These are phyloP conservation scores for Bacidia gigantensis DNA, from an alignment of 495 filamentous ascomycete genomes.

Conservation along the genomic window DNA sequence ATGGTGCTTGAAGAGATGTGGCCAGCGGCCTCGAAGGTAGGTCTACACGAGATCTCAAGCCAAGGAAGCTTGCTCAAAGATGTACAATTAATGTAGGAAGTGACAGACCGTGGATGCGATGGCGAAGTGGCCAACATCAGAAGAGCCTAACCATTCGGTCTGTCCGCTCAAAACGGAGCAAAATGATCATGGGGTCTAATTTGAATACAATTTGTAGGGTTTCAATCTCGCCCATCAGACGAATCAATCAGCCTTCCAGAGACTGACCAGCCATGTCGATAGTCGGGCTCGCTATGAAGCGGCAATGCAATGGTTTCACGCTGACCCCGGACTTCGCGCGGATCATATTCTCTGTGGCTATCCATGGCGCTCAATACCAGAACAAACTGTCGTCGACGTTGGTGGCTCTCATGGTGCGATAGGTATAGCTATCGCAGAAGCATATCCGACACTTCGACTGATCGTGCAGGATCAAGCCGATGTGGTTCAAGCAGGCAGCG, in stretches of 20 bases:
- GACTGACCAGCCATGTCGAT: slow-evolving; percentile 29
- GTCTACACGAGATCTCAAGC: background rate
- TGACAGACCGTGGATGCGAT: slow-evolving; percentile 15
- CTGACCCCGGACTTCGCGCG: slow-evolving; percentile 37
- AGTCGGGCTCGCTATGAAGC: slow-evolving; percentile 34
- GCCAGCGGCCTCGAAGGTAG: slow-evolving; percentile 27
- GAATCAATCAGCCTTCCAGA: slow-evolving; percentile 26
- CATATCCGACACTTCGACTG: background rate
- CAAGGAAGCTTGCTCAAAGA: slow-evolving; percentile 1
- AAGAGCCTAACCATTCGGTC: slow-evolving; percentile 29
- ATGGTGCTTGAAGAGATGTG: slow-evolving; percentile 39
- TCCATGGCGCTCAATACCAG: too few relatives aligned
- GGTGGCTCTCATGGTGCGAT: background rate
- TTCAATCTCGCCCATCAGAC: slow-evolving; percentile 38
- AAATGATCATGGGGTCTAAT: background rate
- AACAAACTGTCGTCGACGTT: slow-evolving; percentile 2
- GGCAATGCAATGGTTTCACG: slow-evolving; percentile 33
- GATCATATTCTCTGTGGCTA: slow-evolving; percentile 21
- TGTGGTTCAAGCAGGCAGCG: background rate
- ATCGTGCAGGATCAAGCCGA: slow-evolving; percentile 3
- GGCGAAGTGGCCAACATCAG: slow-evolving; percentile 14
- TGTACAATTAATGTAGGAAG: background rate
- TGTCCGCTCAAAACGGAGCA: too few relatives aligned
- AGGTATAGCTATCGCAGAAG: background rate
- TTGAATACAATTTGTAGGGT: slow-evolving; percentile 19